Evolutionary conservation across 768 basidiomycete species (phyloP).

Genomic region (Phaeotremella skinneri): DNA sequence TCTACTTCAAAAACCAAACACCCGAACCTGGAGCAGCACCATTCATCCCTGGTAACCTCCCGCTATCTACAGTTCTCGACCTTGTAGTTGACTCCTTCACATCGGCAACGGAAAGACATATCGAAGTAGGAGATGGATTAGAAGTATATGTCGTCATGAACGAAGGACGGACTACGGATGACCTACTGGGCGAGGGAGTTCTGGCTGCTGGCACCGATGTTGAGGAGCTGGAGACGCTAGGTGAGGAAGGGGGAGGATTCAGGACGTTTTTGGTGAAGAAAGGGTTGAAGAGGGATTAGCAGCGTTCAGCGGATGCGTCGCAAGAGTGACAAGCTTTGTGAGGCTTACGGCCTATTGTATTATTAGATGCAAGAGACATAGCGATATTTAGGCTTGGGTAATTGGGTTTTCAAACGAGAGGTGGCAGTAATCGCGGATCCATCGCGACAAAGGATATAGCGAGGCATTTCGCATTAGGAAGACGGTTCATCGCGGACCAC

Average conservation of each 20-base stretch:
- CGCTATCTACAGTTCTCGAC: slow-evolving; percentile 71
- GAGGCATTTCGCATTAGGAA: no score
- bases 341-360: no score
- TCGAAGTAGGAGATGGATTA: slow-evolving; percentile 95
- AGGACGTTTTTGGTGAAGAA: slow-evolving; percentile 41
- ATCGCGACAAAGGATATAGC: no score
- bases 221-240: slow-evolving; percentile 41
- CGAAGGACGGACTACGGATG: slow-evolving; percentile 63
- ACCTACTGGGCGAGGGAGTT: slow-evolving; percentile 36
- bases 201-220: slow-evolving; percentile 39
- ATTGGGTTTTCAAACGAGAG: no score
- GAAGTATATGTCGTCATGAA: slow-evolving; percentile 86
- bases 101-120: slow-evolving; percentile 94
- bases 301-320: background rate
- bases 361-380: no score
- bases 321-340: no score
- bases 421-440: no score
- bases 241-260: slow-evolving; percentile 34
- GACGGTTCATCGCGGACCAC: no score
- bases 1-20: slow-evolving; percentile 95
- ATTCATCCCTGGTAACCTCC: slow-evolving; percentile 67
- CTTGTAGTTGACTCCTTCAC: slow-evolving; percentile 97
- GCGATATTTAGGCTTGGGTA: no score
- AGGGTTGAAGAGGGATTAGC: slow-evolving; percentile 44
- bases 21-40: slow-evolving; percentile 69